Percentiles rank a stretch among this genome's conserved stretches.
phyloP scores from a whole-genome alignment of 2,329 filamentous ascomycete species.

The Neopestalotiopsis sp. region DNA sequence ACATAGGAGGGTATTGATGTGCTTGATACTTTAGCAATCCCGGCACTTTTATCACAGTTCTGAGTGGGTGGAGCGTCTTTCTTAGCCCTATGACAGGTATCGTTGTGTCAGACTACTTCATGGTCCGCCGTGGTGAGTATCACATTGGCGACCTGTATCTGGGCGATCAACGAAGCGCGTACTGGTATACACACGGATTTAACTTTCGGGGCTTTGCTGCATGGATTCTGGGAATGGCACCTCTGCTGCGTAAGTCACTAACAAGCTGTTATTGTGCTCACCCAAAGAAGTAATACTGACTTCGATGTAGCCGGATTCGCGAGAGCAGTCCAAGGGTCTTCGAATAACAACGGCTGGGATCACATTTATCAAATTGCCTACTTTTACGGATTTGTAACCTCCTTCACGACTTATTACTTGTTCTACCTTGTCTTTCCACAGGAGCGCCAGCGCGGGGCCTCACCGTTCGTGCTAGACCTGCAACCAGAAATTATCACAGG shows the following conservation, averaged over 20 bases:
- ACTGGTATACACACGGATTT: conserved; percentile 48
- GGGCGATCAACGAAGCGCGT: conserved; percentile 40
- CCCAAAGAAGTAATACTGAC: neutral
- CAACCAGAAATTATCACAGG: conserved; percentile 22
- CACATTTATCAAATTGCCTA: conserved; percentile 35
- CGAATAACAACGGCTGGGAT: conserved; percentile 34
- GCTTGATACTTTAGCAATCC: conserved; percentile 34
- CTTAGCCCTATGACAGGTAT: conserved; percentile 52
- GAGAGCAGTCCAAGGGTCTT: conserved; percentile 27
- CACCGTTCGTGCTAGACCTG: conserved; percentile 32
- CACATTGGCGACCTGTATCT: conserved; percentile 51
- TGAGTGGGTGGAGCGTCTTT: conserved; percentile 46
- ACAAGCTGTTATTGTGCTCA: neutral
- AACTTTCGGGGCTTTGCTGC: conserved; percentile 49
- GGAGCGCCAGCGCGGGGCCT: conserved; percentile 29
- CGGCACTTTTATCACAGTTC: conserved; percentile 44
- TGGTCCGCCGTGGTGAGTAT: conserved; percentile 43
- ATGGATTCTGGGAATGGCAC: conserved; percentile 43
- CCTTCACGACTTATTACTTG: conserved; percentile 27
- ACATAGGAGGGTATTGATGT: neutral
- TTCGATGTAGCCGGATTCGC: conserved; percentile 29
- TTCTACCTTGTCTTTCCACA: conserved; percentile 29
- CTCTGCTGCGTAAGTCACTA: conserved; percentile 32
- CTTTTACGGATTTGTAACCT: conserved; percentile 35
- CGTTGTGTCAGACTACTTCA: conserved; percentile 50